Evolutionary conservation across 768 basidiomycete genomes (phyloP).

Genomic region (Coprinopsis cinerea): DNA sequence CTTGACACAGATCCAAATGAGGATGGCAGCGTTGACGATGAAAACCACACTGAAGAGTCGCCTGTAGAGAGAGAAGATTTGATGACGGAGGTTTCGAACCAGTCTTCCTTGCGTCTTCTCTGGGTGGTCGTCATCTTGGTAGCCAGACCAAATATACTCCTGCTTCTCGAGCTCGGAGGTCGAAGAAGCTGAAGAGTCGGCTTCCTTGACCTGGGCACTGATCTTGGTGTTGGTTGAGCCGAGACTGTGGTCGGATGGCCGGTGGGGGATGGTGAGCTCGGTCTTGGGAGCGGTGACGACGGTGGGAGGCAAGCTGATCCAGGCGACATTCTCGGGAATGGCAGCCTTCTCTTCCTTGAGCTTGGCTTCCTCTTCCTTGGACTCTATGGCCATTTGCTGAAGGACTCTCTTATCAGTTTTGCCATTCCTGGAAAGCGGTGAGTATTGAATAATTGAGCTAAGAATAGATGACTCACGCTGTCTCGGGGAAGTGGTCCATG

Average conservation of each 20-base stretch:
- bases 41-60: conserved; percentile 57
- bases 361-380: conserved; percentile 8
- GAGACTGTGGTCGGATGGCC: conserved; percentile 7
- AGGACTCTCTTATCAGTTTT: conserved; percentile 47
- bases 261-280: conserved; percentile 6
- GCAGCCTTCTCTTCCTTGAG: conserved; percentile 12
- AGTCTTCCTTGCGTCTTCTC: conserved; percentile 42
- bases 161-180: conserved; percentile 28
- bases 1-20: conserved; percentile 35
- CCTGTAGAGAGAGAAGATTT: conserved; percentile 51
- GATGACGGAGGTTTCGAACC: conserved; percentile 50
- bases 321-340: conserved; percentile 5
- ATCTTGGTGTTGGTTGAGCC: conserved; percentile 18
- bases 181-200: conserved; percentile 14
- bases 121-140: conserved; percentile 43
- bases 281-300: conserved; percentile 9
- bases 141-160: conserved; percentile 45
- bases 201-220: conserved; percentile 16
- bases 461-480: conserved; percentile 31
- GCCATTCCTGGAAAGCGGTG: conserved; percentile 31
- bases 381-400: conserved; percentile 29
- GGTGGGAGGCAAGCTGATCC: conserved; percentile 13
- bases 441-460: conserved; percentile 6
- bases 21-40: conserved; percentile 45
- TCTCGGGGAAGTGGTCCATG: conserved; percentile 45